phyloP scores from a whole-genome alignment of 352 stramenopile species.

The Phytopythium ostracodes region DNA sequence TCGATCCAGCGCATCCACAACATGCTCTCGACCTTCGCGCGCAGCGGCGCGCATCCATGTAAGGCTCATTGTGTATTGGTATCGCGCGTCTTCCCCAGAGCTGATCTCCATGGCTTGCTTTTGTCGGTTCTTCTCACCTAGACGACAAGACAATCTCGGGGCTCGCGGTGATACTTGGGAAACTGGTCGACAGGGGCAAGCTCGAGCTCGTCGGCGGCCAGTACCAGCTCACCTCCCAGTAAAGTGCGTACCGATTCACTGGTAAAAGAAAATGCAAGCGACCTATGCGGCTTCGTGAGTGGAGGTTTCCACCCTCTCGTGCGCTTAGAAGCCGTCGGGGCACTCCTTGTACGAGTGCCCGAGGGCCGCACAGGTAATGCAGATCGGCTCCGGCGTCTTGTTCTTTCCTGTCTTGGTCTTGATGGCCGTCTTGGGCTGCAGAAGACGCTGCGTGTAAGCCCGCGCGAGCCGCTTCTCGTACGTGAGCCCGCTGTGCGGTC shows the following conservation, averaged over 20 bases:
- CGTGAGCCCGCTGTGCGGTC: constrained; percentile 54
- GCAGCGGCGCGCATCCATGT: constrained; percentile 73
- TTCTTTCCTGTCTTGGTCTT: not conserved
- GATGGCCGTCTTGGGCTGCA: constrained; percentile 22
- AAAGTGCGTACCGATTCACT: constrained; percentile 1
- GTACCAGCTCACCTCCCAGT: constrained; percentile 58
- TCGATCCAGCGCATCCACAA: constrained; percentile 93
- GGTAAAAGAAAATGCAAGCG: no score
- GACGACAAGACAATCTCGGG: constrained; percentile 82
- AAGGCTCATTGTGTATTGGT: constrained; percentile 16
- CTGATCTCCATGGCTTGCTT: no score
- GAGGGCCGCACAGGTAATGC: constrained; percentile 42
- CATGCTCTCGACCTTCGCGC: constrained; percentile 88
- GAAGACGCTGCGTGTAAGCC: constrained; percentile 51
- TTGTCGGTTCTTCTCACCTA: constrained; percentile 27
- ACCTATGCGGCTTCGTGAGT: no score
- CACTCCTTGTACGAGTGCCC: constrained; percentile 49
- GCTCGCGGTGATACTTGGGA: constrained; percentile 59
- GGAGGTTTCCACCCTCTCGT: not conserved
- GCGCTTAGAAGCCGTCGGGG: constrained; percentile 47
- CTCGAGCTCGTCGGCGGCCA: constrained; percentile 63
- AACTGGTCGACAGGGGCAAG: constrained; percentile 65
- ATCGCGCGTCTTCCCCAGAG: not conserved
- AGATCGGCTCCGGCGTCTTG: constrained; percentile 36
- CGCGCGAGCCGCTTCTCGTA: constrained; percentile 49